Evolutionary conservation across 352 stramenopile genomes (phyloP).

Genomic region (Globisporangium apiculatum): DNA sequence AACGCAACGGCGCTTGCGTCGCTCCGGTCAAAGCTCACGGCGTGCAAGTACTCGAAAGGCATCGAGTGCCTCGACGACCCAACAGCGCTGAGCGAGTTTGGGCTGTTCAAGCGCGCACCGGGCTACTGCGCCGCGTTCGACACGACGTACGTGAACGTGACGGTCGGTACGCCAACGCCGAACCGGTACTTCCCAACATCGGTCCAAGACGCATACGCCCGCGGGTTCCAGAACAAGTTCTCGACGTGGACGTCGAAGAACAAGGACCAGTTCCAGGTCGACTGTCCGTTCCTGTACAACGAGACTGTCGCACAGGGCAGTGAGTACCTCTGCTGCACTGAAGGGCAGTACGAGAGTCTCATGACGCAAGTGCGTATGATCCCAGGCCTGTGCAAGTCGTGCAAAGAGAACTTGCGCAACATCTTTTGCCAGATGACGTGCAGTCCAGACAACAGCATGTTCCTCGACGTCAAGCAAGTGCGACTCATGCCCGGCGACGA

Average conservation of each 20-base stretch:
- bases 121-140: slow-evolving; percentile 60
- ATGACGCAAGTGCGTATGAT: slow-evolving; percentile 53
- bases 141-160: slow-evolving; percentile 46
- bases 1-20: slow-evolving; percentile 25
- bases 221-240: slow-evolving; percentile 66
- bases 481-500: slow-evolving; percentile 47
- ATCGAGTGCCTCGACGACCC: slow-evolving; percentile 45
- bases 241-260: slow-evolving; percentile 53
- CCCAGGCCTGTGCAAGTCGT: slow-evolving; percentile 49
- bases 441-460: slow-evolving; percentile 73
- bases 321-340: slow-evolving; percentile 70
- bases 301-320: slow-evolving; percentile 45
- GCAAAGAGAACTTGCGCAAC: slow-evolving; percentile 70
- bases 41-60: slow-evolving; percentile 59
- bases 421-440: slow-evolving; percentile 78
- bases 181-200: slow-evolving; percentile 61
- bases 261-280: slow-evolving; percentile 51
- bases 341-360: slow-evolving; percentile 57
- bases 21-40: slow-evolving; percentile 30
- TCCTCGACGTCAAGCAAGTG: slow-evolving; percentile 63
- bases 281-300: slow-evolving; percentile 69
- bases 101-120: slow-evolving; percentile 35
- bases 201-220: slow-evolving; percentile 37
- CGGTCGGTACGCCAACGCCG: slow-evolving; percentile 24
- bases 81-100: slow-evolving; percentile 30